Evolutionary conservation across 2,329 filamentous ascomycete genomes (phyloP), one percentile per base, ranked within the genome.

Genomic region (Neofusicoccum sp.): DNA sequence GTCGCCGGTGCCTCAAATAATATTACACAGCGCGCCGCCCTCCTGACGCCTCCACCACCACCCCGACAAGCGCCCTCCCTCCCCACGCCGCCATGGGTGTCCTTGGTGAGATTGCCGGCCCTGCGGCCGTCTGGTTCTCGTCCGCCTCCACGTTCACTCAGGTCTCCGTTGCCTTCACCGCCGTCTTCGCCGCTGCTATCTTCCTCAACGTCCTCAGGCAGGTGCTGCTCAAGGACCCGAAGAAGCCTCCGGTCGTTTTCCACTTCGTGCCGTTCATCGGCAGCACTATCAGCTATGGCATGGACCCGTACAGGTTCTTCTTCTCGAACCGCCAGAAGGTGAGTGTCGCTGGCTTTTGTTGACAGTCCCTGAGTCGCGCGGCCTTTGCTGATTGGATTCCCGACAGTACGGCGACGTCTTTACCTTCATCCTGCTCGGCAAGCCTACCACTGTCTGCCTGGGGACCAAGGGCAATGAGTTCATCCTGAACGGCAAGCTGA

Each of bases 241-340:
- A 93, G 62, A 80, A 83, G 67, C 83, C 83, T 16, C 86, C 86
- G 0, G 70, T 88, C 34, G 86, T 88, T 54, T 88, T 88, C 76
- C 86, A 88, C 76, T 85, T 80, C 82, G 77, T 89, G 36, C 86
- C 86, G 71, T 79, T 96, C 69, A 84, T 99, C 71, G 94, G 94
- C 67, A 97, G 89, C 81, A 97, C 95, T 65, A 83, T 98, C 71
- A 91, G 87, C 48, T 99, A 98, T 80, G 94, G 94, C 77, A 97
- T 97, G 79, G 92, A 98, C 73, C 94, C 94, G 14, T 93, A 92
- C 73, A 83, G 82, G 58, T 98, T 97, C 84, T 97, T 97, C 81
- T 83, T 84, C 64, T 70, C 83, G 70, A 85, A 87, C 78, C 85
- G 88, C 70, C 83, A 85, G 71, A 96, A 96, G 88, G 91, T 93